phyloP scores from a whole-genome alignment of 805 yeast genomes.

The Soucietia sequanensis region DNA sequence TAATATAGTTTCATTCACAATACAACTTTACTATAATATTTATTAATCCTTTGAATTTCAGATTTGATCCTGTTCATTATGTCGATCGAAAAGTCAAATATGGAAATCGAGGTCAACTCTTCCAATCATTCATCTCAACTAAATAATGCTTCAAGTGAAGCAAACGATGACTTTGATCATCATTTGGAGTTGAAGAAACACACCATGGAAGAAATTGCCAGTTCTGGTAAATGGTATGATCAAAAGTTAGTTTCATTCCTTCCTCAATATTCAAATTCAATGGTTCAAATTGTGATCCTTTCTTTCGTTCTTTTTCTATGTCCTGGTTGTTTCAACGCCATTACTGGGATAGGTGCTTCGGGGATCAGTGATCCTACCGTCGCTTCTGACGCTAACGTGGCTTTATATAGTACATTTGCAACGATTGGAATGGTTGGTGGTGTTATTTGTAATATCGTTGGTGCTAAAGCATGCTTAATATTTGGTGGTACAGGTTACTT shows the following conservation, averaged over 20 bases:
- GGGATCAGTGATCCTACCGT: conserved; percentile 37
- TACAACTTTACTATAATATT: too few relatives aligned
- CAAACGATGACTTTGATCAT: conserved; percentile 8
- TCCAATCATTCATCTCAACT: too few relatives aligned
- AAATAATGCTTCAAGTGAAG: too few relatives aligned
- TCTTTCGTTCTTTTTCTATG: conserved; percentile 48
- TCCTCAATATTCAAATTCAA: conserved; percentile 38
- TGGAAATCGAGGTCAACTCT: conserved; percentile 5
- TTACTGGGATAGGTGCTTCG: conserved; percentile 50
- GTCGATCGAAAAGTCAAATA: conserved; percentile 3
- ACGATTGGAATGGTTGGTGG: conserved; percentile 59
- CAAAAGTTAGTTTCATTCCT: conserved; percentile 19
- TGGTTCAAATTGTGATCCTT: conserved; percentile 45
- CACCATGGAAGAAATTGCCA: conserved; percentile 27
- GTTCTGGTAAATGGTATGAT: conserved; percentile 44
- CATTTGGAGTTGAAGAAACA: conserved; percentile 22
- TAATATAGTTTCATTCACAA: too few relatives aligned
- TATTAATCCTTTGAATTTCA: too few relatives aligned
- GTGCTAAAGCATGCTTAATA: conserved; percentile 42
- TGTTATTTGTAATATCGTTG: conserved; percentile 50
- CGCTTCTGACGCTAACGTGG: conserved; percentile 50
- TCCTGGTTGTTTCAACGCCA: conserved; percentile 55
- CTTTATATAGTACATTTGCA: conserved; percentile 55
- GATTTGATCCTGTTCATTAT: too few relatives aligned
- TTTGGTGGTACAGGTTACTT: conserved; percentile 58